These are phyloP conservation scores for Bruguiera parviflora DNA, from an alignment of 345 rosid species.

Conservation along the genomic window DNA sequence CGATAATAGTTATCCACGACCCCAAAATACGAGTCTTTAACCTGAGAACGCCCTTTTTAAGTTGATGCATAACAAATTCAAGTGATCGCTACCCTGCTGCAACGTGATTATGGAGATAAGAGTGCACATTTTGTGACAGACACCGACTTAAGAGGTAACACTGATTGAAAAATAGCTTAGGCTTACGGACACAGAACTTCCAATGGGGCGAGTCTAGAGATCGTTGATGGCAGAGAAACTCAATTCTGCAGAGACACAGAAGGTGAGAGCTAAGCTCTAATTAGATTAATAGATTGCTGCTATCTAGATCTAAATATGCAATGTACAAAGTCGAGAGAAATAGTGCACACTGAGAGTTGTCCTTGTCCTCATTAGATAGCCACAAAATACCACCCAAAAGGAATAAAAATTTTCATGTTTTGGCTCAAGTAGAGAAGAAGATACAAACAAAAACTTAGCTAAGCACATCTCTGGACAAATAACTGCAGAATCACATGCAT, in stretches of 20 bases:
- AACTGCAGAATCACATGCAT: slow-evolving; percentile 35
- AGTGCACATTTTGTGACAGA: too few relatives aligned
- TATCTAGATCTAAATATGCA: slow-evolving; percentile 24
- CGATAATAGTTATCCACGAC: too few relatives aligned
- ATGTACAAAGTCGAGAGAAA: slow-evolving; percentile 14
- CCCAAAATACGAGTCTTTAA: too few relatives aligned
- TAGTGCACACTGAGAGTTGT: neutral
- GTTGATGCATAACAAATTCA: too few relatives aligned
- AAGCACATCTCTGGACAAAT: slow-evolving; percentile 24
- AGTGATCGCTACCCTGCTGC: too few relatives aligned
- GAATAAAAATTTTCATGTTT: slow-evolving; percentile 13
- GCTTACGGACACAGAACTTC: too few relatives aligned
- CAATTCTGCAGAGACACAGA: neutral
- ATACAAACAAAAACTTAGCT: slow-evolving; percentile 25
- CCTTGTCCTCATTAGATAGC: neutral
- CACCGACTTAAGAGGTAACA: too few relatives aligned
- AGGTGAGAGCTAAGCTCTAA: neutral
- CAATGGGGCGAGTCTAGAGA: too few relatives aligned
- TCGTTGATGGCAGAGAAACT: too few relatives aligned
- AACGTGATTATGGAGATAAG: too few relatives aligned
- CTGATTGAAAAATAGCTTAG: too few relatives aligned
- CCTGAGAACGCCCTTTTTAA: too few relatives aligned
- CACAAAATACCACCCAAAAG: slow-evolving; percentile 12
- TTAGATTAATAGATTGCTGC: slow-evolving; percentile 15
- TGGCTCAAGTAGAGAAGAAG: slow-evolving; percentile 9